Evolutionary conservation across 2,329 filamentous ascomycete genomes (phyloP).

Genomic region (Zasmidium angulare): DNA sequence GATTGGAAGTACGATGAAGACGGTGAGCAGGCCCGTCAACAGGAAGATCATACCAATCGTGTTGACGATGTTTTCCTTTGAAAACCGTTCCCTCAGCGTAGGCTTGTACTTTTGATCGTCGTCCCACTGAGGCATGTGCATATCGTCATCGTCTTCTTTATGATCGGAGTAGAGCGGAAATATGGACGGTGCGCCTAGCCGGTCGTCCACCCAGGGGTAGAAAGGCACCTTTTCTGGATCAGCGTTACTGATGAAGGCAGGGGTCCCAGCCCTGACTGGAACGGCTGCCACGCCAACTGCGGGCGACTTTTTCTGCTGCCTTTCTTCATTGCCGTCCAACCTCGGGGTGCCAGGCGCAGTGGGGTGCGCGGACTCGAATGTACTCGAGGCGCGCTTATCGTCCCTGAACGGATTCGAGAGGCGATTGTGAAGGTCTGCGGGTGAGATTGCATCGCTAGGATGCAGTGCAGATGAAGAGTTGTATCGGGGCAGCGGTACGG

Average conservation of each 20-base stretch:
- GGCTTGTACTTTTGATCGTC: slow-evolving; percentile 48
- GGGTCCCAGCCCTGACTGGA: slow-evolving; percentile 22
- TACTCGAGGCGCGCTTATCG: slow-evolving; percentile 27
- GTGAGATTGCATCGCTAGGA: slow-evolving; percentile 18
- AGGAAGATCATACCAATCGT: slow-evolving; percentile 46
- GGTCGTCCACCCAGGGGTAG: slow-evolving; percentile 48
- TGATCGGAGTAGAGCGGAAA: slow-evolving; percentile 52
- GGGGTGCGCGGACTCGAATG: slow-evolving; percentile 24
- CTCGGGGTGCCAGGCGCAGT: slow-evolving; percentile 24
- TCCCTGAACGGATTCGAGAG: slow-evolving; percentile 37
- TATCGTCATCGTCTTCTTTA: slow-evolving; percentile 54
- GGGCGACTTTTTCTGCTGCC: slow-evolving; percentile 11
- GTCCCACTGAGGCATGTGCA: slow-evolving; percentile 54
- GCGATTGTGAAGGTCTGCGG: slow-evolving; percentile 28
- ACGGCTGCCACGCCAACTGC: slow-evolving; percentile 13
- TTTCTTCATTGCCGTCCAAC: slow-evolving; percentile 13
- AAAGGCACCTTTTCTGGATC: slow-evolving; percentile 38
- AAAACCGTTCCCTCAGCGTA: slow-evolving; percentile 47
- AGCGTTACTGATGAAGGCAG: slow-evolving; percentile 30
- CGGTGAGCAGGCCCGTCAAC: slow-evolving; percentile 47
- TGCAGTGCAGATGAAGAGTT: slow-evolving; percentile 27
- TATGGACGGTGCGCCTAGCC: slow-evolving; percentile 44
- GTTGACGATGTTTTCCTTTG: slow-evolving; percentile 44
- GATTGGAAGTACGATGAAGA: slow-evolving; percentile 54
- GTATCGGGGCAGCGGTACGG: slow-evolving; percentile 23